Evolutionary conservation across 805 yeast species (phyloP), one percentile per base, ranked within the genome.

Genomic region (Candida tibetensis): DNA sequence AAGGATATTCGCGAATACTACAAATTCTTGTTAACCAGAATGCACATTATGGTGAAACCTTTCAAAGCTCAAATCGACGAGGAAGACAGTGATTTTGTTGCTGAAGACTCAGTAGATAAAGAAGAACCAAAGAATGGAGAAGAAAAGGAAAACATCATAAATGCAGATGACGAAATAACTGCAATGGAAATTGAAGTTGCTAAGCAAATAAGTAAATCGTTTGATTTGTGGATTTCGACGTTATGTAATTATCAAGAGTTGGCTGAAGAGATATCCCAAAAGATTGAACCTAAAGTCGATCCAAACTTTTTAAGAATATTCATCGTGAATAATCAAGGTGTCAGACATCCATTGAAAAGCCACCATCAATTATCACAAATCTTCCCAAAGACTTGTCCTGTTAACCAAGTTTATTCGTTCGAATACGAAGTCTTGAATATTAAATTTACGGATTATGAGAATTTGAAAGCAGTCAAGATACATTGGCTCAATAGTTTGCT

Each of bases 341-440:
- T 77, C 12, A 69, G 76, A 42, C 65, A 72, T 41, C 79, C 84
- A 1, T 53, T 69, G 39, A 58, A 60, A 34, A 57, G 67, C 5
- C 41, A 51, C 6, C 51, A 58, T 44, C 52, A 58, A 37, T 53
- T 73, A 48, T 56, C 72, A 40, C 68, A 66, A 53, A 45, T 68
- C 7, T 66, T 76, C 46, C 64, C 68, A 4, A 68, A 65, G 46
- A 55, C 57, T 18, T 67, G 69, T 27, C 68, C 77, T 1, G 72
- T 70, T 16, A 64, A 74, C 5, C 73, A 71, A 30, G 55, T 65
- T 3, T 58, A 63, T 12, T 51, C 54, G 15, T 74, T 91, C 41
- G 82, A 81, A 47, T 91, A 85, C 56, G 96, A 91, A 53, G 62
- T 83, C 1, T 70, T 93, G 52, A 84, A 79, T 32, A 79, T 89